Base-by-base conservation (phyloP, 805 yeast genomes). In the Candida germanica region DNA sequence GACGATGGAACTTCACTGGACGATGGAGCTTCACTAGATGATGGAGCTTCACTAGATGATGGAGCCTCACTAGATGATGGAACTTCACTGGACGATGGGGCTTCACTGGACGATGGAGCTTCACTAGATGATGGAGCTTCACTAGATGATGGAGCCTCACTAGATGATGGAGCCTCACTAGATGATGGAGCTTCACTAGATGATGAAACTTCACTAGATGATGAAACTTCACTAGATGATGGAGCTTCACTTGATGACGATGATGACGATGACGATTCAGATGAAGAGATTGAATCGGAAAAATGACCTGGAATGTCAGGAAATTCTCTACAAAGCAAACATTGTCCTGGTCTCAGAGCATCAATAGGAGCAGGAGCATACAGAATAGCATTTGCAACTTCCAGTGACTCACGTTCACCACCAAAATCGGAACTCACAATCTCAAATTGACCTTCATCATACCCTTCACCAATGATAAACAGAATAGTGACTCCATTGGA, bases 221-320 rank as follows among this genome's bases (percentile, higher is more conserved):
- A 14, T 4, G 5, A 20, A 6, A 14, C 27, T 23, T n/a, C 11
- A 11, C 22, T 6, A 11, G 28, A 26, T 8, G 31, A 26, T 8
- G 16, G 8, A 5, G 3, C 30, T 5, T n/a, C 23, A 18, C n/a
- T 9, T 17, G 31, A 26, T 7, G 31, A 18, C 4, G 26, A 18
- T n/a, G 19, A n/a, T 19, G 6, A 19, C 2, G 3, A 7, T 14
- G 20, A 12, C n/a, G 37, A 34, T 16, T 17, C 11, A 3, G 32
- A 6, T 6, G 5, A 16, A 26, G 29, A 26, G 26, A 40, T 29
- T 6, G 35, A 30, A 4, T 24, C 13, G 14, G 13, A 13, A 15
- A 11, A 31, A 10, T 26, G 20, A 18, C 39, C 48, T 8, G 51
- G 50, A 25, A 28, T 31, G 11, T 33, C 35, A 15, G 48, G 51